Conservation (phyloP, 2,329 filamentous ascomycete species). For the Nannizzia gypsea region DNA sequence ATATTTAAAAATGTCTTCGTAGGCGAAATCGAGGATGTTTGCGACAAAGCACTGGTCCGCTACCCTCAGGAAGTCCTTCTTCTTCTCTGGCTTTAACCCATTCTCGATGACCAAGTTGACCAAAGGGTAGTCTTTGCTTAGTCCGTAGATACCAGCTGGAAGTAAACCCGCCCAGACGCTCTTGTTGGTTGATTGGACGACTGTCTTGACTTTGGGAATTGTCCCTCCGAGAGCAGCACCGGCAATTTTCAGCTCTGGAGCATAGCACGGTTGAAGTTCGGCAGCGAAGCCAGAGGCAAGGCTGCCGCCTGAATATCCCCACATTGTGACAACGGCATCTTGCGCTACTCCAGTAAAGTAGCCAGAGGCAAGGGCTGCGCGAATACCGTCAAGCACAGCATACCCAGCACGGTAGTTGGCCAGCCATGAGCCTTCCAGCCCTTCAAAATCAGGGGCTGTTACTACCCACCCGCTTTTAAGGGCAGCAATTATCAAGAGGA, state of each 20-base stretch:
- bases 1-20: slow-evolving; percentile 18
- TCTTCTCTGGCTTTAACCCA: slow-evolving; percentile 14
- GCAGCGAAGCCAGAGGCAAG: slow-evolving; percentile 41
- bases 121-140: slow-evolving; percentile 20
- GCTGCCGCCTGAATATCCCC: slow-evolving; percentile 47
- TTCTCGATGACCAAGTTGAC: slow-evolving; percentile 14
- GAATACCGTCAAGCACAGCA: slow-evolving; percentile 34
- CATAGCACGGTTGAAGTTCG: slow-evolving; percentile 41
- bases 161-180: slow-evolving; percentile 26
- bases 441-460: slow-evolving; percentile 38
- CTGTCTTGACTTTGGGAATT: slow-evolving; percentile 31
- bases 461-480: slow-evolving; percentile 39
- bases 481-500: slow-evolving; percentile 25
- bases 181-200: slow-evolving; percentile 27
- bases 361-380: slow-evolving; percentile 28
- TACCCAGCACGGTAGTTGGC: slow-evolving; percentile 34
- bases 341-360: slow-evolving; percentile 22
- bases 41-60: slow-evolving; percentile 16
- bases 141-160: slow-evolving; percentile 21
- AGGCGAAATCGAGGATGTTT: slow-evolving; percentile 14
- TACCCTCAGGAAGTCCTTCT: slow-evolving; percentile 16
- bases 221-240: slow-evolving; percentile 42
- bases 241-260: slow-evolving; percentile 39
- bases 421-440: slow-evolving; percentile 33
- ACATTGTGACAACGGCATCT: slow-evolving; percentile 33